A percentile compares a stretch with the other conserved stretches of the same genome.
Evolutionary conservation across 1,139 yeast genomes (phyloP).

Genomic region (Kodamaea suecica): DNA sequence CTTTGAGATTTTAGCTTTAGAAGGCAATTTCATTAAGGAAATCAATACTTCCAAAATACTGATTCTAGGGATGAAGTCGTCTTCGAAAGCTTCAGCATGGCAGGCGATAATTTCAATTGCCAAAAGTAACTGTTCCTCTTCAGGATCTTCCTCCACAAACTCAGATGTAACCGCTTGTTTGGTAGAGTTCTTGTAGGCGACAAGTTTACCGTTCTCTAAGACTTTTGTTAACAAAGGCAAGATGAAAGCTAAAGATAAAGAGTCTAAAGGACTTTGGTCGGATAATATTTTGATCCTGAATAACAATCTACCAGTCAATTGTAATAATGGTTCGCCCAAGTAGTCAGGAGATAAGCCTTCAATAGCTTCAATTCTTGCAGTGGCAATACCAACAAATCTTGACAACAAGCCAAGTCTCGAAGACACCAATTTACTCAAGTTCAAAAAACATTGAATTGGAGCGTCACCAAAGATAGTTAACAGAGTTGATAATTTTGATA

Average conservation of each 20-base stretch:
- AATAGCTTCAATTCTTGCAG: conserved; percentile 51
- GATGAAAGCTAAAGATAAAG: conserved; percentile 65
- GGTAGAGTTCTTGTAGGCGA: conserved; percentile 49
- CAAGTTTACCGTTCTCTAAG: conserved; percentile 56
- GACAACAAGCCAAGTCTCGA: conserved; percentile 51
- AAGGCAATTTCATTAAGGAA: conserved; percentile 65
- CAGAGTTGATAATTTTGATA: conserved; percentile 36
- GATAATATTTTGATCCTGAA: conserved; percentile 74
- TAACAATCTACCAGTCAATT: conserved; percentile 60
- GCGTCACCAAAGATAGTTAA: conserved; percentile 38
- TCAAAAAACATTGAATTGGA: conserved; percentile 39
- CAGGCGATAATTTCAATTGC: conserved; percentile 74
- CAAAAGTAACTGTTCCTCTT: conserved; percentile 80
- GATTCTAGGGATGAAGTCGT: conserved; percentile 65
- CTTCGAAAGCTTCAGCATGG: conserved; percentile 73
- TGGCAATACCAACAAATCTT: conserved; percentile 63
- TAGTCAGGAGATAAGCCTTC: conserved; percentile 39
- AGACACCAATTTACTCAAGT: conserved; percentile 41
- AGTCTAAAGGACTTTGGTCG: conserved; percentile 70
- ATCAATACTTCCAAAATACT: conserved; percentile 61
- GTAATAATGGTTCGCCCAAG: conserved; percentile 50
- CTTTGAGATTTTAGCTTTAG: conserved; percentile 76
- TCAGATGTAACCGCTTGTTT: conserved; percentile 54
- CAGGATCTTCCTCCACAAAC: conserved; percentile 74
- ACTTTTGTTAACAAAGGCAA: conserved; percentile 70